These are phyloP conservation scores for Phaseolus lunatus DNA, from an alignment of 306 rosid genomes.

Conservation along the genomic window DNA sequence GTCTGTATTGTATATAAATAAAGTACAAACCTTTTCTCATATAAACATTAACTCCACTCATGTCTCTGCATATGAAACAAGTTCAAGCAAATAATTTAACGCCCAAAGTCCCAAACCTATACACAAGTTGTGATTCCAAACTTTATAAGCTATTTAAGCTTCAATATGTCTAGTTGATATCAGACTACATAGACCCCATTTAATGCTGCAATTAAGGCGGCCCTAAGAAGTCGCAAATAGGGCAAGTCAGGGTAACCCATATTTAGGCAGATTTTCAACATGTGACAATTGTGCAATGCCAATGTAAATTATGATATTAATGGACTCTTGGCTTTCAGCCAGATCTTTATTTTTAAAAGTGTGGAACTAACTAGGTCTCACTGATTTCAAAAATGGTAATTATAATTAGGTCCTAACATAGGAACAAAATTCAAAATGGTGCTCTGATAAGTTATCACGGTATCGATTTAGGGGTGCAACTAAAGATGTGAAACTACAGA, in stretches of 20 bases:
- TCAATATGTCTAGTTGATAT: neutral
- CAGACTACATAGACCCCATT: neutral
- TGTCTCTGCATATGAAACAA: neutral
- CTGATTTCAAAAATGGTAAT: no score
- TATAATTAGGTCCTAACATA: no score
- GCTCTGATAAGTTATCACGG: no score
- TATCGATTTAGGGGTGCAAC: no score
- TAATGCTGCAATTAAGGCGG: neutral
- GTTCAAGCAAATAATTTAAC: neutral
- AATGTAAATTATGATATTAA: constrained; percentile 1
- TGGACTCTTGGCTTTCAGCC: neutral
- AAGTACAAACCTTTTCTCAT: neutral
- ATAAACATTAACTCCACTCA: neutral
- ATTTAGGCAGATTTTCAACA: neutral
- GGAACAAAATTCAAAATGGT: no score
- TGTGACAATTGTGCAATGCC: neutral
- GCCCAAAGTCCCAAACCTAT: neutral
- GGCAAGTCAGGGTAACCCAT: neutral
- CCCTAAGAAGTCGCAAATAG: neutral
- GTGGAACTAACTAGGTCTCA: no score
- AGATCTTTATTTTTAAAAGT: no score
- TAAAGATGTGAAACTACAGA: no score
- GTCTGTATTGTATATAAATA: constrained; percentile 1
- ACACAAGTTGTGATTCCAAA: neutral
- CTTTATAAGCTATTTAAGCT: neutral